A percentile compares a stretch with the other conserved stretches of the same genome.
phyloP scores from a whole-genome alignment of 2,329 filamentous ascomycete species.

The Botrytis fabae region DNA sequence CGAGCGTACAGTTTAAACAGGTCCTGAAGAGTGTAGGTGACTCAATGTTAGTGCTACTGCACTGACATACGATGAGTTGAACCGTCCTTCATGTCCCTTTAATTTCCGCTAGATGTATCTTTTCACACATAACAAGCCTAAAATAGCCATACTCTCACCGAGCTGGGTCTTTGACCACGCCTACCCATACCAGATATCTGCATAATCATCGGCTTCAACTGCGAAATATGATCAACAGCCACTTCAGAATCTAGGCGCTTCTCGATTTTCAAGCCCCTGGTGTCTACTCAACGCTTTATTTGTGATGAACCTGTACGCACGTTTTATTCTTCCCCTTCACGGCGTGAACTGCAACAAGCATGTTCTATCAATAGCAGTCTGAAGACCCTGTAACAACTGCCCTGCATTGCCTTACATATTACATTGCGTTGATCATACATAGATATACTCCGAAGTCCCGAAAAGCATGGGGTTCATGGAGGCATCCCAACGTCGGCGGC shows the following conservation, averaged over 20 bases:
- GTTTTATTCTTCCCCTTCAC: not conserved
- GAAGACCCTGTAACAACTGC: not conserved
- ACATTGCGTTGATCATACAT: conserved; percentile 10
- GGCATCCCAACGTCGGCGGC: not conserved
- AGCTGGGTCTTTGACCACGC: not conserved
- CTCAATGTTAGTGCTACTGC: not conserved
- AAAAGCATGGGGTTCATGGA: not conserved
- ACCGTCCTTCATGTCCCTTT: conserved; percentile 1
- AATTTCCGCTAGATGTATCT: not conserved
- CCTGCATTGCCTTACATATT: not conserved
- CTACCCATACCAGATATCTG: conserved; percentile 4
- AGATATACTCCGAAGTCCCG: not conserved
- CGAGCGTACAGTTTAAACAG: not conserved
- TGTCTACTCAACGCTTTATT: not conserved
- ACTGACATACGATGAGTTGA: conserved; percentile 13
- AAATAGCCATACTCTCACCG: not conserved
- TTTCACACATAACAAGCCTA: not conserved
- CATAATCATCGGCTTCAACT: not conserved
- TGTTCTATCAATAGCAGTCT: conserved; percentile 7
- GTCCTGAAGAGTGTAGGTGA: not conserved
- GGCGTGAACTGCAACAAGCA: not conserved
- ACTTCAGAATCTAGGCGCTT: not conserved
- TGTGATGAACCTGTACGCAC: conserved; percentile 8
- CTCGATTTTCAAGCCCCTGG: not conserved
- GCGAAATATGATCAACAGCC: not conserved